Percentiles rank a stretch among this genome's conserved stretches.
These are phyloP conservation scores for Mucuna pruriens DNA, from an alignment of 306 rosid genomes.

Conservation along the genomic window DNA sequence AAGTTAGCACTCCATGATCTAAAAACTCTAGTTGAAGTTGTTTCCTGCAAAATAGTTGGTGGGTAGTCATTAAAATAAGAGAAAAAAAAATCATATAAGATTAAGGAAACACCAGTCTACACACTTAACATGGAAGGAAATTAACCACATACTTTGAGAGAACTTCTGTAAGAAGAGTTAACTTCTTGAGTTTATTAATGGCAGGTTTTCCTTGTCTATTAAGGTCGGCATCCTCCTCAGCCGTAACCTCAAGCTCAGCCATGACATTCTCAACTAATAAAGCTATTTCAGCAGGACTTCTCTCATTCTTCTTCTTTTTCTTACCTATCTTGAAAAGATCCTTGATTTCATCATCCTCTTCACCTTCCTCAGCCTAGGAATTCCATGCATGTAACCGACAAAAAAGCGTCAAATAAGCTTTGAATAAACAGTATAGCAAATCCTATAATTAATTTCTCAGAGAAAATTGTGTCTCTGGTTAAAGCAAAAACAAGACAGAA, in stretches of 20 bases:
- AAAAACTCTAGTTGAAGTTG: constrained; percentile 91
- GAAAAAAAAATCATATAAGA: not conserved
- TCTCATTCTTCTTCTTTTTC: constrained; percentile 86
- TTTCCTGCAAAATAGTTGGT: constrained; percentile 56
- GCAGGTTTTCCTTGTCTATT: constrained; percentile 90
- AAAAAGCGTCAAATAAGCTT: constrained; percentile 11
- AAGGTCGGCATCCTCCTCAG: constrained; percentile 94
- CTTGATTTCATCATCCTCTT: constrained; percentile 81
- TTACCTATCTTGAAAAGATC: constrained; percentile 79
- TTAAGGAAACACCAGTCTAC: not conserved
- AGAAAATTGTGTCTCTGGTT: not conserved
- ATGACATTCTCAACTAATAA: constrained; percentile 90
- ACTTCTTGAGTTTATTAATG: constrained; percentile 83
- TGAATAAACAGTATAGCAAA: not conserved
- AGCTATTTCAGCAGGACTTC: constrained; percentile 92
- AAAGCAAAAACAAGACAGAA: not conserved
- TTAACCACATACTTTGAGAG: constrained; percentile 79
- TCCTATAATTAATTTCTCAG: not conserved
- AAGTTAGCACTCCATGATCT: constrained; percentile 87
- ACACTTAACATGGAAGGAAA: not conserved
- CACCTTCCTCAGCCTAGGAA: constrained; percentile 91
- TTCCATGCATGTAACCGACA: constrained; percentile 31
- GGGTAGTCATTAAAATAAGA: not conserved
- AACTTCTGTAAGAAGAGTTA: constrained; percentile 86
- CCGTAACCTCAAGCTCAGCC: constrained; percentile 98